A percentile compares a stretch with the other conserved stretches of the same genome.
phyloP scores from a whole-genome alignment of 2,329 filamentous ascomycete species.

The Verticillium nonalfalfae region DNA sequence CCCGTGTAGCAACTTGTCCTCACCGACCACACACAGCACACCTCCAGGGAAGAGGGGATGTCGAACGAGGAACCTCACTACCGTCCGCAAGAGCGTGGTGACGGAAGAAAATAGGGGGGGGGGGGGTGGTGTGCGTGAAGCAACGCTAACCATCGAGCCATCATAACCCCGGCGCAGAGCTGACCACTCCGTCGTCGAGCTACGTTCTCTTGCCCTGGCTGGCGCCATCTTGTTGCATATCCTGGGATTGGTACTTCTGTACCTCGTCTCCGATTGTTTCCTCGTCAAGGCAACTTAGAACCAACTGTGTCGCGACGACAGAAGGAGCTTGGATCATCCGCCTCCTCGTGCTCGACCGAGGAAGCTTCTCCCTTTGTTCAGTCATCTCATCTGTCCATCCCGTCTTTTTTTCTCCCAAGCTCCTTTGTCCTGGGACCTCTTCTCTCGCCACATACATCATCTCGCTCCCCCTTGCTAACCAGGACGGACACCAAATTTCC shows the following conservation, averaged over 20 bases:
- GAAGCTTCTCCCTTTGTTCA: background rate
- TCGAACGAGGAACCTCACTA: background rate
- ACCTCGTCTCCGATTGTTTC: background rate
- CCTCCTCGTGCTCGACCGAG: slow-evolving; percentile 1
- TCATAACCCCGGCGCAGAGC: background rate
- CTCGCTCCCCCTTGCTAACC: background rate
- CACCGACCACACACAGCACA: background rate
- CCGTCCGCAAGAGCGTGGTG: background rate
- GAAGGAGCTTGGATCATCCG: slow-evolving; percentile 2
- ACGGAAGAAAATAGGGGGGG: background rate
- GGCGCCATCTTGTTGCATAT: background rate
- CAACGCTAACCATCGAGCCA: background rate
- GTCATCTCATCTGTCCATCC: background rate
- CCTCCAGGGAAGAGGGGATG: background rate
- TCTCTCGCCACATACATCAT: background rate
- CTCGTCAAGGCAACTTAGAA: background rate
- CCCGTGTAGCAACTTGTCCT: background rate
- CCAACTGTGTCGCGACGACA: background rate
- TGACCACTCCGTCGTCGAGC: background rate
- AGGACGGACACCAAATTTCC: background rate
- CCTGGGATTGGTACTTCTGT: background rate
- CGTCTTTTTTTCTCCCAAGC: background rate
- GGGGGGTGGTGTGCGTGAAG: background rate
- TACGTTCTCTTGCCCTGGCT: background rate
- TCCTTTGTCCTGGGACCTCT: background rate